phyloP scores from a whole-genome alignment of 2,329 filamentous ascomycete species.

The Botryotinia calthae region DNA sequence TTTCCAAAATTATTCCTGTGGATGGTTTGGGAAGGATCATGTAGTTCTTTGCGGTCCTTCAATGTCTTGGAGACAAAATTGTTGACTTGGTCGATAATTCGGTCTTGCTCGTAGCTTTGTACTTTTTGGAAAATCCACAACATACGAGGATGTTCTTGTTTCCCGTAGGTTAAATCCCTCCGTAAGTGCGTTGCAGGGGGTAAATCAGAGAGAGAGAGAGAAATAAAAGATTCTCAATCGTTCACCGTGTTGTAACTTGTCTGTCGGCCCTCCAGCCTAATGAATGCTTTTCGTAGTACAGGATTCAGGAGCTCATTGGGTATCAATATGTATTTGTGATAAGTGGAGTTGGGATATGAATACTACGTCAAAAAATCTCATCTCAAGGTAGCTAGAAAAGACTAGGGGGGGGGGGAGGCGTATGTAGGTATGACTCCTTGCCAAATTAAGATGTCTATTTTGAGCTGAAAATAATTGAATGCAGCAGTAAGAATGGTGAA shows the following conservation, averaged over 20 bases:
- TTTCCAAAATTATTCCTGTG: slow-evolving; percentile 3
- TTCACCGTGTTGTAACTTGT: not conserved
- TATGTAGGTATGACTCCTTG: slow-evolving; percentile 16
- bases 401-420: not conserved
- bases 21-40: not conserved
- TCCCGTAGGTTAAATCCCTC: slow-evolving; percentile 9
- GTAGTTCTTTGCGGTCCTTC: slow-evolving; percentile 1
- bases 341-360: slow-evolving; percentile 20
- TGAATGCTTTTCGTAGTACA: slow-evolving; percentile 12
- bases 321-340: slow-evolving; percentile 21
- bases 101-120: slow-evolving; percentile 17
- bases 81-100: slow-evolving; percentile 10
- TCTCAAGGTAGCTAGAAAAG: slow-evolving; percentile 5
- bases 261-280: slow-evolving; percentile 12
- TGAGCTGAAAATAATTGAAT: slow-evolving; percentile 2
- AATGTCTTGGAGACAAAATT: slow-evolving; percentile 3
- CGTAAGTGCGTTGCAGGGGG: not conserved
- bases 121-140: slow-evolving; percentile 12
- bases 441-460: slow-evolving; percentile 2
- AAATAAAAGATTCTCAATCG: slow-evolving; percentile 4
- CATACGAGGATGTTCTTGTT: slow-evolving; percentile 15
- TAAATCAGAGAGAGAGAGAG: not conserved
- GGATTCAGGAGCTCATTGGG: slow-evolving; percentile 16
- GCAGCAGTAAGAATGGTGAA: slow-evolving; percentile 4
- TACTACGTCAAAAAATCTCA: not conserved